These are phyloP conservation scores for Fraxinus americana DNA, from an alignment of 257 asterid species.

Conservation along the genomic window DNA sequence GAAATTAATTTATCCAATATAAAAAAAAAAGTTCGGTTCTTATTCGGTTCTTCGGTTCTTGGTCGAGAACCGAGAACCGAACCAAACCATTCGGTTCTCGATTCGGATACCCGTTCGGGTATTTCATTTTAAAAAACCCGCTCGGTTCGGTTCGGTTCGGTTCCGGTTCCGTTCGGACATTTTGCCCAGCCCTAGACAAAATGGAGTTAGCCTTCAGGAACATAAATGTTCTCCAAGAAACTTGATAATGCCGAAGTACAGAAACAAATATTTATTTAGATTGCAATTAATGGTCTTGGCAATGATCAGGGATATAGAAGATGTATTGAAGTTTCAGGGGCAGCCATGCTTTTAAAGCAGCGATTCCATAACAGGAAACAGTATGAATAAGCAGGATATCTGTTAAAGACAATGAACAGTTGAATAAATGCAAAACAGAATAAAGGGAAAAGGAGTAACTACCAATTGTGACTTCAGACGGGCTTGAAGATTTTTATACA, in stretches of 20 bases:
- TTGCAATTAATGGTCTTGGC: background rate
- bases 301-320: background rate
- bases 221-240: background rate
- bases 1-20: too few relatives aligned
- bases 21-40: too few relatives aligned
- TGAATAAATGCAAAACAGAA: constrained; percentile 16
- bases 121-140: too few relatives aligned
- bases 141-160: too few relatives aligned
- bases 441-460: constrained; percentile 30
- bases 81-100: too few relatives aligned
- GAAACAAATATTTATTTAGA: background rate
- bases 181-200: too few relatives aligned
- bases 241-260: background rate
- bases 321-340: background rate
- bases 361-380: constrained; percentile 9
- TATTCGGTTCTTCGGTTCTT: too few relatives aligned
- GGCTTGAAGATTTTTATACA: constrained; percentile 68
- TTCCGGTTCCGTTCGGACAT: too few relatives aligned
- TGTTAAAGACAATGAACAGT: background rate
- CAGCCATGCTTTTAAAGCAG: constrained; percentile 3
- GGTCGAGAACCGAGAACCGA: too few relatives aligned
- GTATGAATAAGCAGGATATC: constrained; percentile 7
- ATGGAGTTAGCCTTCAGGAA: background rate
- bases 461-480: constrained; percentile 90
- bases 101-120: too few relatives aligned